Evolutionary conservation across 2,329 filamentous ascomycete species (phyloP), one percentile per base, ranked within the genome.

Genomic region (Trichoderma koningii): DNA sequence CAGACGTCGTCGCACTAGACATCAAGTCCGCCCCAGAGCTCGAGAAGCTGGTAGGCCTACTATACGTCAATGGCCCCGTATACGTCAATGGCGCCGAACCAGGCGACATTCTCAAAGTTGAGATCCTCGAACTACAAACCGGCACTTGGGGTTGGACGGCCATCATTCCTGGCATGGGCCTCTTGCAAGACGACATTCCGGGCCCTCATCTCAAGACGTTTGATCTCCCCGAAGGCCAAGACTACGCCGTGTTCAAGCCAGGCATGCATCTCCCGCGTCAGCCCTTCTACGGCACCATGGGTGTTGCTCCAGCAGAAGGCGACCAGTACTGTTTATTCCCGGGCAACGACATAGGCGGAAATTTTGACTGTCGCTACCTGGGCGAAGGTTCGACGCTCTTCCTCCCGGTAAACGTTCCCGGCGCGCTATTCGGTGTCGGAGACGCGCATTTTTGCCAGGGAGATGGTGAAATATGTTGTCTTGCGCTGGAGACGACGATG

Each of bases 371-470:
- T 67, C 80, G 79, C 48, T 78, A 84, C 67, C 70, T 84, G 38
- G 80, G 77, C 5, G 73, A 76, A 3, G 83, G 83, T 0, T 76
- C 80, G 82, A 82, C 42, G 2, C 3, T 55, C 7, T 55, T 55
- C 10, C 52, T 55, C 34, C 52, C 34, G 2, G 52, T 55, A 19
- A 55, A 55, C n/a, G 52, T 55, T 7, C 52, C 52, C 10, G 52
- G 52, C 1, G 52, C 52, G 7, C 15, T 55, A 10, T 55, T 55
- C n/a, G 34, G 30, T 12, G 19, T 38, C 17, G 52, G 30, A 0
- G 82, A 85, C 69, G 82, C 82, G 0, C 83, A 85, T 70, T 82
- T 81, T 3, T 82, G 81, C 0, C 82, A 85, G 69, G 82, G 83
- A 3, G 81, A 84, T 66, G 83, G 83, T 3, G 83, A 85, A 68